phyloP scores from a whole-genome alignment of 441 rosid genomes.

The Brassica hybrid region DNA sequence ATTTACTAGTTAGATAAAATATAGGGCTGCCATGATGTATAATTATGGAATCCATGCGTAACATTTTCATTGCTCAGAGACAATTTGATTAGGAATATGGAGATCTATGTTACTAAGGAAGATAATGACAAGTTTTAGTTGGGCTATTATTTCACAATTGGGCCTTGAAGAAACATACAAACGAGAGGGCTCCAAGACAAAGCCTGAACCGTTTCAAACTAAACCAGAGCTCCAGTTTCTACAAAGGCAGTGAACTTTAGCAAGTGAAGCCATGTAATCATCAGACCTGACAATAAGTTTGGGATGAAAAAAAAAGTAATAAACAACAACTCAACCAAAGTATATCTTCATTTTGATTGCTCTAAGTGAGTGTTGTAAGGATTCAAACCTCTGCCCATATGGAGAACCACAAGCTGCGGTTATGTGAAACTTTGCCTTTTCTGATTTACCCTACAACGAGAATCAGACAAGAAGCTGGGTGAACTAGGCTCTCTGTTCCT shows the following conservation, averaged over 20 bases:
- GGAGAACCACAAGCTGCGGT: conserved; percentile 66
- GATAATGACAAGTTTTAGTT: not conserved
- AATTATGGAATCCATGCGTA: not conserved
- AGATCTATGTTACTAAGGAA: not conserved
- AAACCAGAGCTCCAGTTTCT: conserved; percentile 59
- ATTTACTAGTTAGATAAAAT: no score
- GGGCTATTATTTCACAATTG: not conserved
- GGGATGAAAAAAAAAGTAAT: conserved; percentile 1
- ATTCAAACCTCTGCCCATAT: conserved; percentile 74
- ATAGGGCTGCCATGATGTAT: not conserved
- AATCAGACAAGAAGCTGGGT: conserved; percentile 5
- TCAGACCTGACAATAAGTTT: conserved; percentile 59
- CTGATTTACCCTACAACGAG: conserved; percentile 62
- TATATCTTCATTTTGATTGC: conserved; percentile 10
- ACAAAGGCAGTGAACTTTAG: conserved; percentile 74
- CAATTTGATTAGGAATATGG: not conserved
- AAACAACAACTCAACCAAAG: not conserved
- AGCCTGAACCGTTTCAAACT: conserved; percentile 23
- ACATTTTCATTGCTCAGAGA: not conserved
- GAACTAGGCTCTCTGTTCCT: not conserved
- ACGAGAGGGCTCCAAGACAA: not conserved
- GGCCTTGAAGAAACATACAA: not conserved
- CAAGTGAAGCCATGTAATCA: conserved; percentile 84
- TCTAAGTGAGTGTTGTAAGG: not conserved
- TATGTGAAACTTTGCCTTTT: conserved; percentile 68